phyloP scores from a whole-genome alignment of 2,329 filamentous ascomycete species.

The Zopfia rhizophila region DNA sequence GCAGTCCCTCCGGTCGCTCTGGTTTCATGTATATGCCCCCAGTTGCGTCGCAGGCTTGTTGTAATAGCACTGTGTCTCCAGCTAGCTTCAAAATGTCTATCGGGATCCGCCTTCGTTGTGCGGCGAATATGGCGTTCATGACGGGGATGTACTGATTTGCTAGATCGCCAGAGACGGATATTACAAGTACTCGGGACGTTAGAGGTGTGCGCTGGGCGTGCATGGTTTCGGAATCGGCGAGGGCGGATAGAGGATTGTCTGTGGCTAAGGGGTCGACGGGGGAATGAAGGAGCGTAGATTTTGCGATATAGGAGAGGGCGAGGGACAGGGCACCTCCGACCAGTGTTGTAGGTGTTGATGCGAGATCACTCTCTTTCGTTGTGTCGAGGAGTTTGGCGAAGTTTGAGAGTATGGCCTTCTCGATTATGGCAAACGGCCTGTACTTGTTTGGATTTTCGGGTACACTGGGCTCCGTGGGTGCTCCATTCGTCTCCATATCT shows the following conservation, averaged over 20 bases:
- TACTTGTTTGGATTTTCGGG: conserved; percentile 82
- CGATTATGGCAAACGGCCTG: conserved; percentile 87
- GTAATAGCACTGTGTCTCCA: conserved; percentile 88
- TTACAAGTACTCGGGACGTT: conserved; percentile 84
- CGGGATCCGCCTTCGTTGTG: conserved; percentile 85
- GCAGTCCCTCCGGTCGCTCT: conserved; percentile 66
- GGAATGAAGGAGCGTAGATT: conserved; percentile 68
- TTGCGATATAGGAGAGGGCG: conserved; percentile 90
- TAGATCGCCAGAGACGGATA: conserved; percentile 89
- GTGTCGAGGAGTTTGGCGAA: conserved; percentile 76
- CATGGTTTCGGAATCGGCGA: conserved; percentile 51
- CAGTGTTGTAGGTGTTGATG: conserved; percentile 79
- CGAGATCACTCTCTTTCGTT: conserved; percentile 72
- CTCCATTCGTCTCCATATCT: conserved; percentile 39
- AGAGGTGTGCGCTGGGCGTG: conserved; percentile 61
- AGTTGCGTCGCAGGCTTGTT: conserved; percentile 85
- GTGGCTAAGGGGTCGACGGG: conserved; percentile 56
- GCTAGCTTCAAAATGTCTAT: conserved; percentile 92
- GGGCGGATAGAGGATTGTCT: conserved; percentile 58
- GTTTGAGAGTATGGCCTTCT: conserved; percentile 79
- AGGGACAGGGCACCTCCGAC: conserved; percentile 91
- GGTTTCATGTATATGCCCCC: conserved; percentile 75
- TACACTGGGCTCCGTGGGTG: conserved; percentile 35
- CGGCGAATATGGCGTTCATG: conserved; percentile 98
- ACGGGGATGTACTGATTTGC: conserved; percentile 94